Conservation (phyloP, 1,284 basidiomycete genomes). For the Moesziomyces sp. region DNA sequence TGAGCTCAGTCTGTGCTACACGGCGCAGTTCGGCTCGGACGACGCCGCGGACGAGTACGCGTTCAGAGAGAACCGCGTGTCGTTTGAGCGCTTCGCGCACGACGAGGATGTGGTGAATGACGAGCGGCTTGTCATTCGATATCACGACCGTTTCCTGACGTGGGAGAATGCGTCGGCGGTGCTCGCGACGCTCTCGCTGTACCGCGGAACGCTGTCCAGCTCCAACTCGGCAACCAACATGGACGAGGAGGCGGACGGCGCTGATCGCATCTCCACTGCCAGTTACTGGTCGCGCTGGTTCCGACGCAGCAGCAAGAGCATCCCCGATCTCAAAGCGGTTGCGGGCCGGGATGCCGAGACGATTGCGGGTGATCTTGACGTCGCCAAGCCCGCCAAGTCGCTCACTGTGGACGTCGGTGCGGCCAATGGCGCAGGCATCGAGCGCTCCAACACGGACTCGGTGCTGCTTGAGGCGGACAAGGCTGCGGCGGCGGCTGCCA, state of each 20-base stretch:
- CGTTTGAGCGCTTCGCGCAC: slow-evolving; percentile 71
- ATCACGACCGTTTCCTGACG: slow-evolving; percentile 70
- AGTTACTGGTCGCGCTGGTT: slow-evolving; percentile 64
- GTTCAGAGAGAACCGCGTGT: slow-evolving; percentile 70
- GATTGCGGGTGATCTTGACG: neutral
- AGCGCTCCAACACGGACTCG: slow-evolving; percentile 48
- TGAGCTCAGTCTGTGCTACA: slow-evolving; percentile 68
- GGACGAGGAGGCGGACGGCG: slow-evolving; percentile 59
- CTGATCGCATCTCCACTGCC: slow-evolving; percentile 12
- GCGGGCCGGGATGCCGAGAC: slow-evolving; percentile 12
- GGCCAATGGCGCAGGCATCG: slow-evolving; percentile 2
- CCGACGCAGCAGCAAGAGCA: slow-evolving; percentile 50
- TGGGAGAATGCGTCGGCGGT: slow-evolving; percentile 71
- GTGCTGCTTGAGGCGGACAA: slow-evolving; percentile 38
- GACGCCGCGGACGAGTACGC: slow-evolving; percentile 63
- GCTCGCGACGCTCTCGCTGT: slow-evolving; percentile 69
- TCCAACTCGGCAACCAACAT: slow-evolving; percentile 12
- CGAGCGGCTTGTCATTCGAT: slow-evolving; percentile 70
- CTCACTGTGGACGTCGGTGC: neutral
- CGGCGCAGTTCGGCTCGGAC: slow-evolving; percentile 37
- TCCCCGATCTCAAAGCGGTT: slow-evolving; percentile 31
- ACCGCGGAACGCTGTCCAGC: slow-evolving; percentile 46
- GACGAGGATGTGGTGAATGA: slow-evolving; percentile 71
- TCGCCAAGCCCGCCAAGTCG: slow-evolving; percentile 1
- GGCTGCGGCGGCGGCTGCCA: neutral